Evolutionary conservation across 495 filamentous ascomycete species (phyloP), one percentile per base, ranked within the genome.

Genomic region (Penicillium canescens): DNA sequence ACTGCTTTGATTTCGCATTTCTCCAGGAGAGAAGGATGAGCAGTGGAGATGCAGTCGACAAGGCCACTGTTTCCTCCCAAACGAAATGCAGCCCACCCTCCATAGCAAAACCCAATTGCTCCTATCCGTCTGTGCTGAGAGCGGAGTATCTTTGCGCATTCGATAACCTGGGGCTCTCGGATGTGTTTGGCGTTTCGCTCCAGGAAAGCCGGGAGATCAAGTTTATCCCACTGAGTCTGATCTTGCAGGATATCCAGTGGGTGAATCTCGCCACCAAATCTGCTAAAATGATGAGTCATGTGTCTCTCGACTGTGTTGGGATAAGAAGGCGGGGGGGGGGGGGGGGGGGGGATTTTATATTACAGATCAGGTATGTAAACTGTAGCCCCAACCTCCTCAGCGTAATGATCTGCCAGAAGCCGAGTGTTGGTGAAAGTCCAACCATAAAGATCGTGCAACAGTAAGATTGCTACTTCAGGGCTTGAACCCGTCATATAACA

Each of bases 21-120:
- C 0, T 63, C 72, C 12, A 83, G 46, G 18, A 73, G 57, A 8
- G 72, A 78, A 2, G 84, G 84, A 63, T 87, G 84, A 1, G 70
- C 83, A 4, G 67, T 71, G 0, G 76, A 72, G 26, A 86, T 70
- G 44, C 66, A 75, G 55, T 86, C 81, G n/a, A 88, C 73, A n/a
- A 87, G 62, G 1, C 26, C 36, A 3, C 62, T 67, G 5, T 50
- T 62, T 4, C 47, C 55, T 1, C 59, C 59, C 10, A 62, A 28
- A 16, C 59, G 59, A 42, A 62, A 62, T 12, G 55, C 55, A 3
- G 49, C 74, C 80, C 1, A 86, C 69, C 35, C 75, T 63, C 60
- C 80, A 78, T 21, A 73, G 71, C 85, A 87, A 63, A 77, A 86
- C 4, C 84, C 83, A 16, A 86, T 65, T 2, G 82, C 82, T 7